Percentiles rank a stretch among this genome's conserved stretches.
Evolutionary conservation across 2,329 filamentous ascomycete species (phyloP).

Genomic region (Pyrenophora teres): DNA sequence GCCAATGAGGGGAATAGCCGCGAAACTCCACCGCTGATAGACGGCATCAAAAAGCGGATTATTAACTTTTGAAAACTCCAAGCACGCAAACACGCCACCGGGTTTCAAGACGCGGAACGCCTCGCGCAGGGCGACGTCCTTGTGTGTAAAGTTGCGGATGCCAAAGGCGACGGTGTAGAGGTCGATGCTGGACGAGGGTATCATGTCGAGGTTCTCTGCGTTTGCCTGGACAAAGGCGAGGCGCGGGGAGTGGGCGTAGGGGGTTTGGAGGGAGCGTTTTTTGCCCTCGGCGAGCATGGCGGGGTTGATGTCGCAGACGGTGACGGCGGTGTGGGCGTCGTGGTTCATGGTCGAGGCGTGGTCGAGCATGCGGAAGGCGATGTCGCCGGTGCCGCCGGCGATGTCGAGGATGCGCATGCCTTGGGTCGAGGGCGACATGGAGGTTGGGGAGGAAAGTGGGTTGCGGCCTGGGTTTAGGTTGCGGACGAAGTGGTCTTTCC

Average conservation of each 20-base stretch:
- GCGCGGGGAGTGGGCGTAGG: conserved; percentile 60
- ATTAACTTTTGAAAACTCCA: conserved; percentile 90
- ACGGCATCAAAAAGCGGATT: conserved; percentile 78
- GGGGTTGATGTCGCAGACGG: conserved; percentile 93
- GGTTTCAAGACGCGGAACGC: conserved; percentile 89
- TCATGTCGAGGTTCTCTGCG: conserved; percentile 72
- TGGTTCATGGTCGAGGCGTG: conserved; percentile 80
- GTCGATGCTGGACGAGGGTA: conserved; percentile 77
- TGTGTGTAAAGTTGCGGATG: conserved; percentile 95
- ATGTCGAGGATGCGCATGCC: conserved; percentile 87
- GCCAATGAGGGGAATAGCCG: conserved; percentile 91
- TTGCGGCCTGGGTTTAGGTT: conserved; percentile 80
- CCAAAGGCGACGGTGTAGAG: conserved; percentile 98
- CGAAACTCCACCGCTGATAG: conserved; percentile 96
- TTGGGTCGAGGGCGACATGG: conserved; percentile 26
- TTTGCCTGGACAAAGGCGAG: conserved; percentile 86
- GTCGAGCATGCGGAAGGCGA: conserved; percentile 93
- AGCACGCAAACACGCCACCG: conserved; percentile 91
- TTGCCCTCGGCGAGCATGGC: conserved; percentile 90
- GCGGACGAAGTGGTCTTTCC: conserved; percentile 97
- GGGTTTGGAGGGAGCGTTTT: conserved; percentile 71
- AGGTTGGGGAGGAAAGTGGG: conserved; percentile 49
- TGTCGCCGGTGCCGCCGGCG: conserved; percentile 95
- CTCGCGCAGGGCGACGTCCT: conserved; percentile 78
- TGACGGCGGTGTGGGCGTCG: conserved; percentile 81